Conservation (phyloP, 2,329 filamentous ascomycete species). For the Fusarium sublunatum region DNA sequence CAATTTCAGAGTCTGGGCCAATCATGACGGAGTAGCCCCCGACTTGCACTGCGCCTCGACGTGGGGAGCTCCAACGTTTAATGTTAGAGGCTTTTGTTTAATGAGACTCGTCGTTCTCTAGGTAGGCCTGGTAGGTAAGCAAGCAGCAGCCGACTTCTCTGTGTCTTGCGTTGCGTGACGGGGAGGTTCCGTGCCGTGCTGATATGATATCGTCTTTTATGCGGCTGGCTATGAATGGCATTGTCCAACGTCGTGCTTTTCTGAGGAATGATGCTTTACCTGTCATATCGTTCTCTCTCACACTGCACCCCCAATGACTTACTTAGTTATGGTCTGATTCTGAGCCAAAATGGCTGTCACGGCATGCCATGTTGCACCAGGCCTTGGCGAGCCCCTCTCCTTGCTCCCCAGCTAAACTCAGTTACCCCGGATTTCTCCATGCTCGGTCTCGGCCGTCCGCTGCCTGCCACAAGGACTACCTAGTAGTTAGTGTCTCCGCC, state of each 20-base stretch:
- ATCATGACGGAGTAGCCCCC: constrained; percentile 14
- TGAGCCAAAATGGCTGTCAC: constrained; percentile 7
- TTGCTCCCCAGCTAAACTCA: constrained; percentile 9
- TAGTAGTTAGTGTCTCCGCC: constrained; percentile 21
- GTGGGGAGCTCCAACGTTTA: constrained; percentile 17
- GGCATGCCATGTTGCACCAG: constrained; percentile 22
- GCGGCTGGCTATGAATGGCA: constrained; percentile 7
- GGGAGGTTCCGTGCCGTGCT: constrained; percentile 22
- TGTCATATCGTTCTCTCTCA: constrained; percentile 21
- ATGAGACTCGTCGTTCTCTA: constrained; percentile 12
- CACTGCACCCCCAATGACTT: neutral
- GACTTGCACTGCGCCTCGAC: constrained; percentile 21
- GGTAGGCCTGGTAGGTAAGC: too few species aligned
- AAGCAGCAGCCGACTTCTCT: neutral
- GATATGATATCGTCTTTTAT: constrained; percentile 3
- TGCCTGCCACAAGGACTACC: neutral
- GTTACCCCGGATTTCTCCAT: constrained; percentile 37
- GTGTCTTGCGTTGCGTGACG: constrained; percentile 7
- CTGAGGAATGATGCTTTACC: constrained; percentile 19
- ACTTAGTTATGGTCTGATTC: neutral
- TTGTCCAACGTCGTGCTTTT: constrained; percentile 13
- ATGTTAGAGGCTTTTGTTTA: constrained; percentile 9
- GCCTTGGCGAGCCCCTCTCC: constrained; percentile 16
- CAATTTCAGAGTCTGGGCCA: constrained; percentile 15
- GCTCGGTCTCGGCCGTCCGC: constrained; percentile 19